A percentile compares a stretch with the other conserved stretches of the same genome.
These are phyloP conservation scores for Sphagnurus paluster DNA, from an alignment of 1,284 basidiomycete species.

Conservation along the genomic window DNA sequence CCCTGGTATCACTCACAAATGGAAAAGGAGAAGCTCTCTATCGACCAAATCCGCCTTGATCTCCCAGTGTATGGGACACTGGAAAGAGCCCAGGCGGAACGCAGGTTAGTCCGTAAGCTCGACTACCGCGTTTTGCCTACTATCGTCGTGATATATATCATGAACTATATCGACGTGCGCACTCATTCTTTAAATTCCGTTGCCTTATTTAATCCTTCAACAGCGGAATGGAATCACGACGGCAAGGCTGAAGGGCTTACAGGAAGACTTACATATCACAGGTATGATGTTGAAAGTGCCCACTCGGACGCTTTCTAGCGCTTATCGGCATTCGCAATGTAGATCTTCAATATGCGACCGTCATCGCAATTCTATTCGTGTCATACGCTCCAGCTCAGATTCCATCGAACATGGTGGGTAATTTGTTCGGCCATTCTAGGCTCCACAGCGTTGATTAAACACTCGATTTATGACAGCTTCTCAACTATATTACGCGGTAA, in stretches of 20 bases:
- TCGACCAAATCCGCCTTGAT: constrained; percentile 16
- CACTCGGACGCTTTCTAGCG: neutral
- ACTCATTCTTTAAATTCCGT: neutral
- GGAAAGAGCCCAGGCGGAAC: constrained; percentile 33
- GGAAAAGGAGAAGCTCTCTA: constrained; percentile 19
- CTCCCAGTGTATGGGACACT: constrained; percentile 17
- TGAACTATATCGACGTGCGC: constrained; percentile 71
- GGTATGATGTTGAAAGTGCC: constrained; percentile 32
- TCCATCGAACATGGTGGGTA: constrained; percentile 62
- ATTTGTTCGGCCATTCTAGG: constrained; percentile 3
- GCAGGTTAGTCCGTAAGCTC: constrained; percentile 51
- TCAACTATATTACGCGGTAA: constrained; percentile 55
- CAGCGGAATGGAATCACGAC: constrained; percentile 63
- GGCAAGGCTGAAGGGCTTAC: constrained; percentile 60
- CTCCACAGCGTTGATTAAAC: neutral
- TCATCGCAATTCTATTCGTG: constrained; percentile 59
- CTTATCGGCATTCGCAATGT: neutral
- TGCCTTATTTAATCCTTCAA: neutral
- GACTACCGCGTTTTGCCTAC: constrained; percentile 61
- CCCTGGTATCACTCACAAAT: no score
- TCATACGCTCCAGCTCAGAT: constrained; percentile 64
- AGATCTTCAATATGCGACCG: constrained; percentile 63
- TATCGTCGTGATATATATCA: constrained; percentile 60
- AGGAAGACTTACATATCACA: constrained; percentile 52
- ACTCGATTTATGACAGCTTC: constrained; percentile 35